Evolutionary conservation across 805 yeast species (phyloP), one percentile per base, ranked within the genome.

Genomic region (Saturnispora zaruensis): DNA sequence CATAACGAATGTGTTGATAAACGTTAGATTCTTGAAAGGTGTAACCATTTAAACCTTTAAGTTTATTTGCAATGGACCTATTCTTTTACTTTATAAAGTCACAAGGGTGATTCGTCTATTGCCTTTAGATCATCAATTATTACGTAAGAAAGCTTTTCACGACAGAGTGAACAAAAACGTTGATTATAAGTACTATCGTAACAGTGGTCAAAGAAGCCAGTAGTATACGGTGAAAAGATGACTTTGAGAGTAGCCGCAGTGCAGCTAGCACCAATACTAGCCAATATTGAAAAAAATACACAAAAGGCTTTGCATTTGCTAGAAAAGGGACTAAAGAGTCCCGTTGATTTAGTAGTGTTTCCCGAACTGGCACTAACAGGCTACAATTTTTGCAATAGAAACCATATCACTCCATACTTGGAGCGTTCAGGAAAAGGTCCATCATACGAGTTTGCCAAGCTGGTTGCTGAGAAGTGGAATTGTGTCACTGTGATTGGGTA

Each of bases 331-430:
- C 62, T 64, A 20, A 30, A 41, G 23, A 30, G 38, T 36, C 61
- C 63, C 6, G 77, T 81, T 1, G 95, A 88, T 60, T 56, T 89
- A n/a, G 63, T 89, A 6, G 76, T 89, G 1, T 72, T 90, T 6
- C 96, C 97, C 0, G 97, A 89, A 59, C 66, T 89, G 45, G 88
- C 95, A 0, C 66, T 90, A 11, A 84, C 95, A 0, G 96, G 96
- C 0, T 89, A 89, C 63, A 84, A 82, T 59, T 90, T 83, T 66
- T 61, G 64, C 26, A 63, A 68, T 24, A 64, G 62, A 40, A 61
- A 58, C 0, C 77, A 73, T 36, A 80, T 83, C 20, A 63, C 58
- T 45, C 90, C 91, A 2, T 82, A 64, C 57, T 61, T 84, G 25
- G 90, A 85, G 53, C 54, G 65, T 0, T 37, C 54, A 0, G 67